Evolutionary conservation across 352 stramenopile genomes (phyloP).

Genomic region (Globisporangium megalacanthum): DNA sequence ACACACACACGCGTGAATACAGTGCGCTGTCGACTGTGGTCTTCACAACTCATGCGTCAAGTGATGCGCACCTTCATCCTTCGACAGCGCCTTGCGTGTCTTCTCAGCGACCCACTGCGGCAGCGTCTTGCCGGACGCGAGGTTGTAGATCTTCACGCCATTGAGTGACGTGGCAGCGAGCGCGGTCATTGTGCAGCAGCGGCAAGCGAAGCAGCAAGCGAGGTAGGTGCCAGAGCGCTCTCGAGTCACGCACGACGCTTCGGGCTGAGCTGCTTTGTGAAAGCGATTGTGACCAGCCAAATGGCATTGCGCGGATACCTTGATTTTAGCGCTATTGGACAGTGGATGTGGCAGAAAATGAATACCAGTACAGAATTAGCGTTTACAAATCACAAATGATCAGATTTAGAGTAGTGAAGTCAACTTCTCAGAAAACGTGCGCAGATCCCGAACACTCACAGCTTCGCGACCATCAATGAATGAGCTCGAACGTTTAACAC

Average conservation of each 20-base stretch:
- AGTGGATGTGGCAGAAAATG: too few relatives aligned
- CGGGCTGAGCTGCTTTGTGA: background rate
- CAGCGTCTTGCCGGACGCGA: slow-evolving; percentile 92
- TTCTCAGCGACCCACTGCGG: slow-evolving; percentile 94
- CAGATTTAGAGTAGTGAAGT: too few relatives aligned
- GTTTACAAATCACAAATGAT: too few relatives aligned
- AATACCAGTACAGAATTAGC: too few relatives aligned
- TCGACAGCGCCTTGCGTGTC: slow-evolving; percentile 63
- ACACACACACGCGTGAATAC: slow-evolving; percentile 21
- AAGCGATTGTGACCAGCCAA: too few relatives aligned
- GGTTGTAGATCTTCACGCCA: slow-evolving; percentile 95
- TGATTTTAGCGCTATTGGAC: too few relatives aligned
- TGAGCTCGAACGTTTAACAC: too few relatives aligned
- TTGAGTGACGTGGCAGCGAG: slow-evolving; percentile 83
- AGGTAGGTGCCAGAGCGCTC: background rate
- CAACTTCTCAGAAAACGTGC: too few relatives aligned
- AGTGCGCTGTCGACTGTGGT: too few relatives aligned
- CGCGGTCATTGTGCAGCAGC: slow-evolving; percentile 52
- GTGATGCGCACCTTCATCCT: slow-evolving; percentile 44
- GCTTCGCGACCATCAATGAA: too few relatives aligned
- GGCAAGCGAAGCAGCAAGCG: background rate
- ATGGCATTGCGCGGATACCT: too few relatives aligned
- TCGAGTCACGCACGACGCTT: slow-evolving; percentile 8
- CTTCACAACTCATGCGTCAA: background rate
- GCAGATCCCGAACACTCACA: too few relatives aligned